Evolutionary conservation across 352 stramenopile species (phyloP).

Genomic region (Phytophthora capsici): DNA sequence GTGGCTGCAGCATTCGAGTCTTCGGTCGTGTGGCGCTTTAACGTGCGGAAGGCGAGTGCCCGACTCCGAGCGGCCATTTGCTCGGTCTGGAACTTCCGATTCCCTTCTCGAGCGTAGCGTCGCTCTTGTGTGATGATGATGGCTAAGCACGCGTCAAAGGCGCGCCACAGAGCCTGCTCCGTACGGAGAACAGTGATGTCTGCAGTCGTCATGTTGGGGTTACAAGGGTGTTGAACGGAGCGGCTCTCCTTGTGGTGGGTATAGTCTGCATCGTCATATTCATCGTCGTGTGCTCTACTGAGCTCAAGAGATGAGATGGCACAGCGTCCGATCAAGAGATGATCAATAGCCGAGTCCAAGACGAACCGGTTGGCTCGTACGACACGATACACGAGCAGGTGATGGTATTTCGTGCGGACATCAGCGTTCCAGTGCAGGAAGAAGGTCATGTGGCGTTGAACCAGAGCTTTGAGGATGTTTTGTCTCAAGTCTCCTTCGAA

Average conservation of each 20-base stretch:
- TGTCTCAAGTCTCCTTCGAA: slow-evolving; percentile 76
- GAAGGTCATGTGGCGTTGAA: slow-evolving; percentile 79
- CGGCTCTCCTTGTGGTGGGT: slow-evolving; percentile 16
- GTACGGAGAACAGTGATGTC: slow-evolving; percentile 59
- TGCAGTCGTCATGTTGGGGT: slow-evolving; percentile 42
- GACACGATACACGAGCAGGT: slow-evolving; percentile 76
- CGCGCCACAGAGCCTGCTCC: slow-evolving; percentile 76
- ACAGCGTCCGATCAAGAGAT: slow-evolving; percentile 64
- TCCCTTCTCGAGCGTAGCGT: slow-evolving; percentile 56
- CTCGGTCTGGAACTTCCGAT: slow-evolving; percentile 67
- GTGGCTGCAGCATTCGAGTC: slow-evolving; percentile 42
- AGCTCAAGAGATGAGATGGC: slow-evolving; percentile 51
- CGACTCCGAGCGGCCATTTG: slow-evolving; percentile 56
- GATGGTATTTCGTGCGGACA: slow-evolving; percentile 75
- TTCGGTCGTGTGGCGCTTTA: slow-evolving; percentile 49
- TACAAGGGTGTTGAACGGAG: slow-evolving; percentile 30
- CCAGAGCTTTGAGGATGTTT: slow-evolving; percentile 68
- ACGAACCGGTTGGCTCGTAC: slow-evolving; percentile 64
- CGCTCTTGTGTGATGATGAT: slow-evolving; percentile 70
- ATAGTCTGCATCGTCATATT: slow-evolving; percentile 40
- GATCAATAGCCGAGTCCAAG: slow-evolving; percentile 71
- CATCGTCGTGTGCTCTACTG: slow-evolving; percentile 23
- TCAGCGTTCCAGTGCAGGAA: slow-evolving; percentile 84
- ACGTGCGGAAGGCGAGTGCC: slow-evolving; percentile 57
- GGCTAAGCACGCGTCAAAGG: slow-evolving; percentile 76